Evolutionary conservation across 2,329 filamentous ascomycete species (phyloP).

Genomic region (Cercospora sojina): DNA sequence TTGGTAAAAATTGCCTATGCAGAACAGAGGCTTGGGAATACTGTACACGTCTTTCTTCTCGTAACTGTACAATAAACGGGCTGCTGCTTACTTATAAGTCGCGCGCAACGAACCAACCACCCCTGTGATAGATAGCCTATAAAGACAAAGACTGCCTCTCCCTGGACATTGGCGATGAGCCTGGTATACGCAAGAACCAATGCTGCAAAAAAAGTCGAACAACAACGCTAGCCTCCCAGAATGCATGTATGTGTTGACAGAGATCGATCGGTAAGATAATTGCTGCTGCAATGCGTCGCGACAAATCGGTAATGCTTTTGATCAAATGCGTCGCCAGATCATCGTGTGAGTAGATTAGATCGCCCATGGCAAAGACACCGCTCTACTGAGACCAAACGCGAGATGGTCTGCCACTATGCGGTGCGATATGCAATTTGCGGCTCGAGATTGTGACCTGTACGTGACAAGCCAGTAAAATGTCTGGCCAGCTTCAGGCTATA

Average conservation of each 20-base stretch:
- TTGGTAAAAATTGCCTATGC: not conserved
- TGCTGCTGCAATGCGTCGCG: not conserved
- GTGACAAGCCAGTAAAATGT: not conserved
- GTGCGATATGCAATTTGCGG: not conserved
- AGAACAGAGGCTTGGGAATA: not conserved
- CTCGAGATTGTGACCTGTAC: not conserved
- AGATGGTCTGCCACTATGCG: not conserved
- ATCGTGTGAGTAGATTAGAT: not conserved
- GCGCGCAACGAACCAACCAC: not conserved
- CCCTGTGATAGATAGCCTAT: slow-evolving; percentile 2
- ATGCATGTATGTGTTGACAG: not conserved
- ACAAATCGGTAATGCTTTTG: not conserved
- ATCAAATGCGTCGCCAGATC: not conserved
- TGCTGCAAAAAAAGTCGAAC: slow-evolving; percentile 11
- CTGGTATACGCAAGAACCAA: slow-evolving; percentile 39
- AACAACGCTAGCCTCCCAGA: slow-evolving; percentile 1
- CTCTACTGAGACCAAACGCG: not conserved
- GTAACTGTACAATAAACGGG: not conserved
- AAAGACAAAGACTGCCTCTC: slow-evolving; percentile 6
- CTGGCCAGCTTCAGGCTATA: not conserved
- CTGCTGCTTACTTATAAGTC: not conserved
- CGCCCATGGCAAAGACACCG: not conserved
- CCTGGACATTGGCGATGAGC: slow-evolving; percentile 14
- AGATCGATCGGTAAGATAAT: not conserved
- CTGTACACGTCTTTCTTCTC: not conserved